Conservation (phyloP, 1,284 basidiomycete species). For the Cutaneotrichosporon cutaneum region DNA sequence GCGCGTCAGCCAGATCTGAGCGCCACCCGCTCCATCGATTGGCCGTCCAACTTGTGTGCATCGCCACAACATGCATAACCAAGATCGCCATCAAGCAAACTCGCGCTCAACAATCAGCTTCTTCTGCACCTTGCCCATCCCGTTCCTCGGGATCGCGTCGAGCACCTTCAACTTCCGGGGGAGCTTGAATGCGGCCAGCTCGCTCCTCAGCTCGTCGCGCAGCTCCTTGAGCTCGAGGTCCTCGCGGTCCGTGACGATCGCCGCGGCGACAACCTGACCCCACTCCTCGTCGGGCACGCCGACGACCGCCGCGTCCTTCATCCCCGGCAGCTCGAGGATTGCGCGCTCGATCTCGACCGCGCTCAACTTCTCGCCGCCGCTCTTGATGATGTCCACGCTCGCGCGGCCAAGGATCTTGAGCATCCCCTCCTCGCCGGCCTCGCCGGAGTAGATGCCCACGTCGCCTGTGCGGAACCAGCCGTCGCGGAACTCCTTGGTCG, state of each 20-base stretch:
- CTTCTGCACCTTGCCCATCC: constrained; percentile 41
- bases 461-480: constrained; percentile 53
- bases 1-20: background rate
- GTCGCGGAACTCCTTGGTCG: constrained; percentile 37
- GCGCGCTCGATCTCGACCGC: constrained; percentile 49
- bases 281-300: constrained; percentile 46
- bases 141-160: constrained; percentile 40
- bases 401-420: constrained; percentile 41
- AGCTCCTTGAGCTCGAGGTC: constrained; percentile 25
- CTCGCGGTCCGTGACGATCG: constrained; percentile 29
- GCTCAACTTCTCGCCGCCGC: constrained; percentile 48
- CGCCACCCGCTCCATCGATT: background rate
- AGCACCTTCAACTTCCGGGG: constrained; percentile 44
- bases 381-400: constrained; percentile 45
- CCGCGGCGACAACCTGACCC: constrained; percentile 45
- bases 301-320: constrained; percentile 48
- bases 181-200: constrained; percentile 46
- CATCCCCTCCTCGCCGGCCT: constrained; percentile 27
- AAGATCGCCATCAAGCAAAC: constrained; percentile 12
- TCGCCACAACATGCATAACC: background rate
- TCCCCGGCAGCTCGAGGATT: constrained; percentile 40
- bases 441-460: constrained; percentile 38
- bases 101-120: constrained; percentile 31
- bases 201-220: constrained; percentile 29
- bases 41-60: background rate